Evolutionary conservation across 2,329 filamentous ascomycete genomes (phyloP).

Genomic region (Botrytis paeoniae): DNA sequence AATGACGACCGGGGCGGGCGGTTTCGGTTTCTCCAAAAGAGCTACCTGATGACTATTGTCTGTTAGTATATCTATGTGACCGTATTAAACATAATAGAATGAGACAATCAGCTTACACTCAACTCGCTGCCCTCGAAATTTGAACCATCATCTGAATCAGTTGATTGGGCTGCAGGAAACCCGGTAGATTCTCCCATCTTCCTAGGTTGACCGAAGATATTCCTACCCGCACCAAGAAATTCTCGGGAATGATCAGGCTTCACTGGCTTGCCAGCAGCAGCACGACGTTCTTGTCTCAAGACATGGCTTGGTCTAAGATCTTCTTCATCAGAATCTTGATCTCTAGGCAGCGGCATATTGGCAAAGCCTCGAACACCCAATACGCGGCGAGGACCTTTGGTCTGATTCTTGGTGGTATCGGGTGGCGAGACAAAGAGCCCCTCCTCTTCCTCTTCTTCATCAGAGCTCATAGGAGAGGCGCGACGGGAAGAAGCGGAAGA

Average conservation of each 20-base stretch:
- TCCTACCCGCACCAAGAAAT: background rate
- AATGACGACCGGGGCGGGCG: background rate
- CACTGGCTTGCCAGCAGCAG: background rate
- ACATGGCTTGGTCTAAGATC: constrained; percentile 1
- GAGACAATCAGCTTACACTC: background rate
- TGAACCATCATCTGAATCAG: background rate
- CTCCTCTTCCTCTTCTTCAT: background rate
- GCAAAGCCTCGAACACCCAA: constrained; percentile 6
- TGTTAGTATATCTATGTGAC: background rate
- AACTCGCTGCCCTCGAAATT: background rate
- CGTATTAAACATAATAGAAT: background rate
- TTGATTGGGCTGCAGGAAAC: too few species aligned
- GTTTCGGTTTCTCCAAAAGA: background rate
- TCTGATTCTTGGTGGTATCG: background rate
- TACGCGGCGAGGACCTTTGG: background rate
- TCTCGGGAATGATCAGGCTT: background rate
- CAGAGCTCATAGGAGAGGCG: background rate
- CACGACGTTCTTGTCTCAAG: background rate
- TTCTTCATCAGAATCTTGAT: constrained; percentile 6
- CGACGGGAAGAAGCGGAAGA: background rate
- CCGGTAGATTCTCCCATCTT: background rate
- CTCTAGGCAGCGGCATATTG: background rate
- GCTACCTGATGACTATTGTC: background rate
- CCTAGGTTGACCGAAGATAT: background rate
- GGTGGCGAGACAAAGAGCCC: background rate